Conservation (phyloP, 306 rosid species). For the Ziziphus jujuba region DNA sequence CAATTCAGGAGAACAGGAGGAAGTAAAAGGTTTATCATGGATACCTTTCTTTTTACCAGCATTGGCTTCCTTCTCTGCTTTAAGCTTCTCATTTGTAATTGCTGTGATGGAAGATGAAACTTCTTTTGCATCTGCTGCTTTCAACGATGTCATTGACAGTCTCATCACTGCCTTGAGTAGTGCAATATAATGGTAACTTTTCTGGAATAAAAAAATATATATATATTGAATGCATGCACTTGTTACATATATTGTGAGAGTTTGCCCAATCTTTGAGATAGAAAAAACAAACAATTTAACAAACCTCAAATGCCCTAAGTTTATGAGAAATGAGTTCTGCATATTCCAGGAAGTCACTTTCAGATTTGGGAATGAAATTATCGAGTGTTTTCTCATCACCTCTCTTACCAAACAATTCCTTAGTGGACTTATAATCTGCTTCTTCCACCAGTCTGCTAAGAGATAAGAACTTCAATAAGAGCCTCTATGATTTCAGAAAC, state of each 20-base stretch:
- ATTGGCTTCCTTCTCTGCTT: constrained; percentile 86
- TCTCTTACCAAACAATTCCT: constrained; percentile 64
- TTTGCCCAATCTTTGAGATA: not conserved
- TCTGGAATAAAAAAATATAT: constrained; percentile 52
- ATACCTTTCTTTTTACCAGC: constrained; percentile 93
- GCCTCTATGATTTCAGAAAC: not conserved
- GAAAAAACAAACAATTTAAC: not conserved
- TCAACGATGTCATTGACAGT: constrained; percentile 69
- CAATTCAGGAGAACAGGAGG: not conserved
- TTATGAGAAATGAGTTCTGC: constrained; percentile 79
- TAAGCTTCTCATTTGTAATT: constrained; percentile 88
- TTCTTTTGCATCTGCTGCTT: constrained; percentile 94
- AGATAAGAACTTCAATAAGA: not conserved
- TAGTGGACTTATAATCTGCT: constrained; percentile 81
- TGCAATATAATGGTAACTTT: constrained; percentile 74
- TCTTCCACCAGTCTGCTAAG: constrained; percentile 77
- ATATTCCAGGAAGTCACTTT: constrained; percentile 82
- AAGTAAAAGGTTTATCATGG: not conserved
- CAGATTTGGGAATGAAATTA: constrained; percentile 87
- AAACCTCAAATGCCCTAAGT: constrained; percentile 70
- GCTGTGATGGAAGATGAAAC: constrained; percentile 85
- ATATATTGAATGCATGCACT: too few species aligned
- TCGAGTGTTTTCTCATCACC: constrained; percentile 76
- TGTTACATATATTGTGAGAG: not conserved
- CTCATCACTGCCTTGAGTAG: constrained; percentile 83